Evolutionary conservation across 2,329 filamentous ascomycete species (phyloP).

Genomic region (Pseudogymnoascus sp.): DNA sequence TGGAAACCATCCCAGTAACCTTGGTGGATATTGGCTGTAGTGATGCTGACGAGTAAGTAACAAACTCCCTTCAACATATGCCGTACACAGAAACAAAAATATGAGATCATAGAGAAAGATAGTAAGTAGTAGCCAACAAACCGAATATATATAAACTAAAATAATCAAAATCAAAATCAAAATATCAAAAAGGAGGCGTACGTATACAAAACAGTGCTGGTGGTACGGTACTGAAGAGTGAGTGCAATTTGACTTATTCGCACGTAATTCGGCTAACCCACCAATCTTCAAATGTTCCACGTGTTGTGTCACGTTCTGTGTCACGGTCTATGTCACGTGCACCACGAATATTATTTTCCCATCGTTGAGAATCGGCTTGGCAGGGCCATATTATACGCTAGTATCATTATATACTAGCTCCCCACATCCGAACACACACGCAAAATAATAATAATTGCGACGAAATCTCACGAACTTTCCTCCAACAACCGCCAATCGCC

Average conservation of each 20-base stretch:
- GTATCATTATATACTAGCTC: background rate
- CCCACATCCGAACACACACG: background rate
- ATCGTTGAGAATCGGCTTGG: background rate
- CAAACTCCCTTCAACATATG: background rate
- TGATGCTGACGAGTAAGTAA: background rate
- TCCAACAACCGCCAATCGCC: constrained; percentile 7
- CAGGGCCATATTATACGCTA: background rate
- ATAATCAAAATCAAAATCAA: background rate
- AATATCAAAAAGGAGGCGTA: background rate
- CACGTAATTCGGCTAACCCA: background rate
- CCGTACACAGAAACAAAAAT: background rate
- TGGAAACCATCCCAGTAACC: background rate
- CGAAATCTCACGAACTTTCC: constrained; percentile 38
- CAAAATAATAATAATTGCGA: constrained; percentile 6
- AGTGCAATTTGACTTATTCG: background rate
- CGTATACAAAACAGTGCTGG: background rate
- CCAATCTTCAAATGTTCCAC: background rate
- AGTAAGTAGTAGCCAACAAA: background rate
- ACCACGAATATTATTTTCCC: too few relatives aligned
- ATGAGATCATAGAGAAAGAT: background rate
- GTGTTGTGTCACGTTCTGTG: background rate
- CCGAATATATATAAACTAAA: background rate
- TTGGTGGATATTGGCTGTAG: background rate
- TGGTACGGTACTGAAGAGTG: background rate
- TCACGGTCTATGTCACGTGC: background rate